Evolutionary conservation across 306 rosid genomes (phyloP).

Genomic region (Rubus parviflorus): DNA sequence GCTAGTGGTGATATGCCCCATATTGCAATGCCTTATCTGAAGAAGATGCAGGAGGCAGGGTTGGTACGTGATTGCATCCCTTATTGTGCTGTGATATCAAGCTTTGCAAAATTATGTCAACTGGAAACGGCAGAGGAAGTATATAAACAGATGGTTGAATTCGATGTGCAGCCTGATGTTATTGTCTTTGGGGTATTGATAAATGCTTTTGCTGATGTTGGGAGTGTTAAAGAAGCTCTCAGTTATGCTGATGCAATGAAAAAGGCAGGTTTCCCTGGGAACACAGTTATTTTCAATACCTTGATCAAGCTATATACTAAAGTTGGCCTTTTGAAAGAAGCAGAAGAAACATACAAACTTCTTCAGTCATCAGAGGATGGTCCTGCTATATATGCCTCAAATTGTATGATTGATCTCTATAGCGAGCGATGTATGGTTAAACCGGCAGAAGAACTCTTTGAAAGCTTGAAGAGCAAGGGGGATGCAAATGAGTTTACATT

Average conservation of each 20-base stretch:
- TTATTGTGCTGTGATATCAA: conserved; percentile 66
- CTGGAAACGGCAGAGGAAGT: conserved; percentile 57
- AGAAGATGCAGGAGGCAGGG: conserved; percentile 69
- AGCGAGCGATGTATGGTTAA: conserved; percentile 63
- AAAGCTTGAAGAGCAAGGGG: conserved; percentile 50
- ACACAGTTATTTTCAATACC: conserved; percentile 53
- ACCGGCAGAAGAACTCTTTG: conserved; percentile 62
- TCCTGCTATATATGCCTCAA: conserved; percentile 65
- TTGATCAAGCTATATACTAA: conserved; percentile 79
- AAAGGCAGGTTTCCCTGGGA: conserved; percentile 54
- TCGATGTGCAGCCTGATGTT: conserved; percentile 58
- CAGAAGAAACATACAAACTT: conserved; percentile 68
- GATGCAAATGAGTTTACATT: conserved; percentile 73
- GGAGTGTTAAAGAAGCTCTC: conserved; percentile 61
- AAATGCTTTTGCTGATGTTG: conserved; percentile 71
- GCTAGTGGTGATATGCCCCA: conserved; percentile 59
- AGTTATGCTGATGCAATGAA: conserved; percentile 57
- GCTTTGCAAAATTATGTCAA: conserved; percentile 61
- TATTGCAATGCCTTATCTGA: conserved; percentile 55
- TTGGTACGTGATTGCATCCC: conserved; percentile 66
- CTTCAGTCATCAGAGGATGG: conserved; percentile 52
- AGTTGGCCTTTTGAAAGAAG: conserved; percentile 73
- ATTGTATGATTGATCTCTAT: conserved; percentile 85
- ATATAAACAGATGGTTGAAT: conserved; percentile 63
- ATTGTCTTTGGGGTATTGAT: conserved; percentile 69